phyloP scores from a whole-genome alignment of 2,329 filamentous ascomycete genomes.

The Colletotrichum sp. region DNA sequence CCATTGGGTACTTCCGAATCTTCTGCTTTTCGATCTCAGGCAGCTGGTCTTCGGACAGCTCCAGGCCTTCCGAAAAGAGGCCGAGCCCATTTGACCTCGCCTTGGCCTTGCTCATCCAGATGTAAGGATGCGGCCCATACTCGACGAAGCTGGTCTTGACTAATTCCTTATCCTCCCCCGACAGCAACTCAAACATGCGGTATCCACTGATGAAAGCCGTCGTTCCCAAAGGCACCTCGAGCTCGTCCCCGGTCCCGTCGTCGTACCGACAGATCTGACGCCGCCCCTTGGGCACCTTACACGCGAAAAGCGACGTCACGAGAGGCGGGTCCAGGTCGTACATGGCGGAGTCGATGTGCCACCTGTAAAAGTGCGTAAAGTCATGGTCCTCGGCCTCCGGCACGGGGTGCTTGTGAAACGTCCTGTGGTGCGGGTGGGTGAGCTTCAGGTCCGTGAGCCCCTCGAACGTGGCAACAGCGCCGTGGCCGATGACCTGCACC shows the following conservation, averaged over 20 bases:
- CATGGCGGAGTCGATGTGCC: background rate
- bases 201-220: background rate
- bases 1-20: background rate
- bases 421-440: background rate
- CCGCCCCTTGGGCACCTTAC: background rate
- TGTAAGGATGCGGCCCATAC: background rate
- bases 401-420: background rate
- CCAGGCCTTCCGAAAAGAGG: background rate
- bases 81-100: background rate
- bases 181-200: background rate
- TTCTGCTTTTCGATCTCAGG: rapidly evolving
- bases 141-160: background rate
- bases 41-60: background rate
- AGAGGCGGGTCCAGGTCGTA: background rate
- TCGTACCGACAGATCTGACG: background rate
- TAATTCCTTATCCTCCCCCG: background rate
- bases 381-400: background rate
- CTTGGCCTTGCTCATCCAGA: background rate
- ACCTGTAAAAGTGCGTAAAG: background rate
- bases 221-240: background rate
- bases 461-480: background rate
- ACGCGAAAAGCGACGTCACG: background rate
- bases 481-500: background rate
- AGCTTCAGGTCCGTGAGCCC: background rate
- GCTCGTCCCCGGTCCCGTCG: background rate